Percentiles rank a stretch among this genome's conserved stretches.
phyloP scores from a whole-genome alignment of 164 flowering plant species.

The Akebia trifoliata region DNA sequence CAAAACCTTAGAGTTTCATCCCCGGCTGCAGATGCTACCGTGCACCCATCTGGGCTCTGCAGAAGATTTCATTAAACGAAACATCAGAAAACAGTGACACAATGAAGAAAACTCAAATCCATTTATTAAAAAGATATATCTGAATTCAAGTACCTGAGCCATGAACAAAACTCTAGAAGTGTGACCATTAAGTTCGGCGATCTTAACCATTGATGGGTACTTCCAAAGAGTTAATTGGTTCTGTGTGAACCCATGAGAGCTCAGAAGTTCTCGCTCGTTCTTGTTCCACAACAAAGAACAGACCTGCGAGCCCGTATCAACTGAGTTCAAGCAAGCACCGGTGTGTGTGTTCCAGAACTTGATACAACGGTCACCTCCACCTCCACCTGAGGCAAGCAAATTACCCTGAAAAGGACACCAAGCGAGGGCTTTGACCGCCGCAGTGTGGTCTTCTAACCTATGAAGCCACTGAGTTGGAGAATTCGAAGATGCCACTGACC shows the following conservation, averaged over 20 bases:
- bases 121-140: no score
- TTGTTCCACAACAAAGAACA: slow-evolving; percentile 62
- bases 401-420: slow-evolving; percentile 73
- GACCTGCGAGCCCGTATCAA: slow-evolving; percentile 65
- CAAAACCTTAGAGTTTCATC: slow-evolving; percentile 52
- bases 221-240: slow-evolving; percentile 64
- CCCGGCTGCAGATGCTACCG: slow-evolving; percentile 51
- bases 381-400: slow-evolving; percentile 59
- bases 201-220: slow-evolving; percentile 66
- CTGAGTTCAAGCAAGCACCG: slow-evolving; percentile 55
- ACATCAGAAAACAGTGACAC: background rate
- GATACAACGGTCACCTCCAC: slow-evolving; percentile 51
- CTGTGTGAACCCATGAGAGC: slow-evolving; percentile 60
- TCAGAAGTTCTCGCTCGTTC: slow-evolving; percentile 54
- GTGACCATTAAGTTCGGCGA: slow-evolving; percentile 59
- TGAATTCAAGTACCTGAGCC: slow-evolving; percentile 53
- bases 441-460: slow-evolving; percentile 57
- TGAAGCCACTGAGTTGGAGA: slow-evolving; percentile 51
- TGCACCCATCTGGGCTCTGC: slow-evolving; percentile 57
- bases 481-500: slow-evolving; percentile 34
- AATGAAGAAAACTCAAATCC: background rate
- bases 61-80: background rate
- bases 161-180: slow-evolving; percentile 62
- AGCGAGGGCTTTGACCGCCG: slow-evolving; percentile 64
- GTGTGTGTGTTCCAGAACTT: slow-evolving; percentile 69